Percentiles rank a stretch among this genome's conserved stretches.
Evolutionary conservation across 73 alveolate genomes (phyloP).

Genomic region (Paramecium caudatum): DNA sequence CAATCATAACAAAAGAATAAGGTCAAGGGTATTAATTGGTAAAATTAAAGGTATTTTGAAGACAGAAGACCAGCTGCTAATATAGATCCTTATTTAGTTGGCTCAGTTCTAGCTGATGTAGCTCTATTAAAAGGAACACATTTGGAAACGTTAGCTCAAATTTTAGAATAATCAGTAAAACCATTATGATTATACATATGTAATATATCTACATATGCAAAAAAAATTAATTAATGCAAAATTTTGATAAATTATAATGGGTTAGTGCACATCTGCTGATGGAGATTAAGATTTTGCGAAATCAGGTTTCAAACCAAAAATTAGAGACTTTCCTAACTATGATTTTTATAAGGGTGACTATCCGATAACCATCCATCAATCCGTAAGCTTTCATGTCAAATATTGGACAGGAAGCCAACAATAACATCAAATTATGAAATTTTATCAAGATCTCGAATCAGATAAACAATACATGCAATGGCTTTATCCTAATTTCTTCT

Average conservation of each 20-base stretch:
- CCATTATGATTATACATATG: no score
- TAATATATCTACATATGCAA: no score
- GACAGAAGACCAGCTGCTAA: slow-evolving; percentile 39
- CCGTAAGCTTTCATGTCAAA: neutral
- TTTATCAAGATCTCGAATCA: slow-evolving; percentile 30
- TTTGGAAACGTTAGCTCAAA: no score
- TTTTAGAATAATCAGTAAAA: no score
- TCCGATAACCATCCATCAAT: neutral
- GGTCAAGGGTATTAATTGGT: slow-evolving; percentile 78
- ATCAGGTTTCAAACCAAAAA: neutral
- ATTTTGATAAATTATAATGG: no score
- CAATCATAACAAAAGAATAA: slow-evolving; percentile 82
- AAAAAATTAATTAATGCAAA: no score
- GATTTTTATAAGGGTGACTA: slow-evolving; percentile 42
- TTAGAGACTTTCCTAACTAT: slow-evolving; percentile 30
- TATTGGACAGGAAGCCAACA: neutral
- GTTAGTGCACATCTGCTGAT: slow-evolving; percentile 19
- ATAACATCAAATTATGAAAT: neutral
- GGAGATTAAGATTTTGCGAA: neutral
- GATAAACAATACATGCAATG: slow-evolving; percentile 40
- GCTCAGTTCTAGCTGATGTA: no score
- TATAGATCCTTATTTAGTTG: no score
- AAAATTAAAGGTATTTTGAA: neutral
- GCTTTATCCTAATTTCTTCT: slow-evolving; percentile 24
- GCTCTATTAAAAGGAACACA: no score